A percentile compares a stretch with the other conserved stretches of the same genome.
phyloP scores from a whole-genome alignment of 306 rosid genomes.

The Pyrus communis region DNA sequence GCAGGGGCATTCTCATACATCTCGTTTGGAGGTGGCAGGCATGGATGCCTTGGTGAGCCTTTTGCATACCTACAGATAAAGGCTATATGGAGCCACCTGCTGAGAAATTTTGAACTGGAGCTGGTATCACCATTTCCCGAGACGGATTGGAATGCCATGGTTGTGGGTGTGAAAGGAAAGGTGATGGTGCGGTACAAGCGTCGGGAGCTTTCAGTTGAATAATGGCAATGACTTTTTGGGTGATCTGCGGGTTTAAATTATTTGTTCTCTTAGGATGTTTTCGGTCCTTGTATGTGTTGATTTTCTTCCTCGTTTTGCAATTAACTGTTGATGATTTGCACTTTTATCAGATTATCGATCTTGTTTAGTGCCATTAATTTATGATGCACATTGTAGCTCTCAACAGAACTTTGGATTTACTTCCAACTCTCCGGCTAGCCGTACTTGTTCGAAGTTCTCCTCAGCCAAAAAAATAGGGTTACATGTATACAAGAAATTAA shows the following conservation, averaged over 20 bases:
- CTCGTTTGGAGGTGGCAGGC: slow-evolving; percentile 95
- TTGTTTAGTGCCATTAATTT: slow-evolving; percentile 5
- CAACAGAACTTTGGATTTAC: background rate
- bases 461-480: background rate
- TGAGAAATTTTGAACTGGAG: slow-evolving; percentile 90
- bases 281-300: background rate
- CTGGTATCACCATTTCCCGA: slow-evolving; percentile 84
- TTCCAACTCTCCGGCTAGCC: background rate
- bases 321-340: background rate
- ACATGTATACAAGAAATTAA: background rate
- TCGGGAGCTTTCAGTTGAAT: slow-evolving; percentile 46
- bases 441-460: background rate
- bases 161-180: slow-evolving; percentile 91
- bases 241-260: background rate
- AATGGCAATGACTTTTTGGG: slow-evolving; percentile 2
- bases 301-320: background rate
- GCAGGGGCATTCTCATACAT: slow-evolving; percentile 87
- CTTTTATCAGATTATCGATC: slow-evolving; percentile 1
- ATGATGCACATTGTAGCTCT: slow-evolving; percentile 6
- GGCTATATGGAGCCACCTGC: slow-evolving; percentile 89
- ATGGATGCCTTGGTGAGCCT: slow-evolving; percentile 98
- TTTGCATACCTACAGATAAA: slow-evolving; percentile 93
- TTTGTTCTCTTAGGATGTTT: slow-evolving; percentile 9
- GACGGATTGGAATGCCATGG: slow-evolving; percentile 98
- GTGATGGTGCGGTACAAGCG: slow-evolving; percentile 93